Evolutionary conservation across 2,329 filamentous ascomycete genomes (phyloP), one percentile per base, ranked within the genome.

Genomic region (Aureobasidium lini): DNA sequence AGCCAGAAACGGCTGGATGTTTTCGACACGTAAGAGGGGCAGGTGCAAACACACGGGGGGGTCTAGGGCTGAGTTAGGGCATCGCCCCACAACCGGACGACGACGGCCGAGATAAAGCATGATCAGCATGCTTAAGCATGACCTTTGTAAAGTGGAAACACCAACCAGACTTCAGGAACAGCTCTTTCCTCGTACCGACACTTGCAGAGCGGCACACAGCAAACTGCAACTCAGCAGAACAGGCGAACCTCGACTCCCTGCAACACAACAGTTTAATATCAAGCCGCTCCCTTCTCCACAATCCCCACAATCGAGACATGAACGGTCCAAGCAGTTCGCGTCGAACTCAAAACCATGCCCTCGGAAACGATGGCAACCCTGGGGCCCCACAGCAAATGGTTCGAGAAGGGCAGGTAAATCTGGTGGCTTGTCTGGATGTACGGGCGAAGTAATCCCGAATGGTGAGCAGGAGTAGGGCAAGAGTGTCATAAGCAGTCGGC

Each of bases 61-160:
- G 48, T 39, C 2, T 39, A 57, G 53, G 53, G 53, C 53, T 57
- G 7, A 47, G 32, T 57, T 57, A 57, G 53, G 53, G 53, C 50
- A 53, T 2, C 4, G 5, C n/a, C 13, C 23, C 23, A 31, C 15
- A 3, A 16, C 29, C 52, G 52, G 49, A 32, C 36, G 49, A 53
- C 32, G 15, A 23, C 28, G 49, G 49, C 49, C 49, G 49, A 40
- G 49, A n/a, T 15, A n/a, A 11, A 1, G 3, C 3, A 15, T 13
- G 47, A 49, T 37, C 47, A 16, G 15, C 16, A 10, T 37, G 32
- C 32, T 37, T 37, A 15, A 49, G 10, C 31, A 28, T 18, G 15
- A 34, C 6, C 32, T 28, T 28, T 4, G 32, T 6, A 49, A 6
- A 18, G 10, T 37, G 47, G 46, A 28, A 32, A 49, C 7, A 16